phyloP scores from a whole-genome alignment of 495 filamentous ascomycete genomes.

The Podospora anserina region DNA sequence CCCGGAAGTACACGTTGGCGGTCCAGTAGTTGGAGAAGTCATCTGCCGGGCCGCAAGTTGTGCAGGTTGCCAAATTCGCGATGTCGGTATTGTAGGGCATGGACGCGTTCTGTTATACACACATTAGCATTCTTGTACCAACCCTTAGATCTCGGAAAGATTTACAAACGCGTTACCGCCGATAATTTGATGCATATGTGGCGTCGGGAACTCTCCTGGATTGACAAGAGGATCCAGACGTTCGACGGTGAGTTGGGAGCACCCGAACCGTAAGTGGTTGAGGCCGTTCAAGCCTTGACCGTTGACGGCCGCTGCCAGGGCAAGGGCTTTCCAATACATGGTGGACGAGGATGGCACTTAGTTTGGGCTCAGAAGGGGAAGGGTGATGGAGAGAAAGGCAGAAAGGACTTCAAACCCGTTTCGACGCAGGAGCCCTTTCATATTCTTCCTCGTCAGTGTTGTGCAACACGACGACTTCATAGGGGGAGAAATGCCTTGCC shows the following conservation, averaged over 20 bases:
- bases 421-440: background rate
- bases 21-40: constrained; percentile 49
- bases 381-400: background rate
- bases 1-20: constrained; percentile 42
- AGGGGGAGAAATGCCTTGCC: constrained; percentile 11
- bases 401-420: background rate
- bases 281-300: constrained; percentile 21
- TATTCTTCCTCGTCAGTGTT: background rate
- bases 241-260: constrained; percentile 31
- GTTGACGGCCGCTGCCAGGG: constrained; percentile 20
- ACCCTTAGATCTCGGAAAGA: too few species aligned
- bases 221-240: constrained; percentile 37
- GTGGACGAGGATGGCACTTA: background rate
- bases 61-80: constrained; percentile 32
- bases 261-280: constrained; percentile 34
- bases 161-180: constrained; percentile 38
- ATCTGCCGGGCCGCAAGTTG: constrained; percentile 36
- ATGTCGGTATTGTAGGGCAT: constrained; percentile 34
- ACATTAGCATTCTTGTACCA: too few species aligned
- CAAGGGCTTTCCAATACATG: constrained; percentile 23
- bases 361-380: background rate
- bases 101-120: constrained; percentile 24
- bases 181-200: constrained; percentile 44
- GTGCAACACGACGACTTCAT: background rate
- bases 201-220: constrained; percentile 33